Evolutionary conservation across 371 early-diverging fungal species (phyloP), one percentile per base, ranked within the genome.

Genomic region (Mortierella polycephala): DNA sequence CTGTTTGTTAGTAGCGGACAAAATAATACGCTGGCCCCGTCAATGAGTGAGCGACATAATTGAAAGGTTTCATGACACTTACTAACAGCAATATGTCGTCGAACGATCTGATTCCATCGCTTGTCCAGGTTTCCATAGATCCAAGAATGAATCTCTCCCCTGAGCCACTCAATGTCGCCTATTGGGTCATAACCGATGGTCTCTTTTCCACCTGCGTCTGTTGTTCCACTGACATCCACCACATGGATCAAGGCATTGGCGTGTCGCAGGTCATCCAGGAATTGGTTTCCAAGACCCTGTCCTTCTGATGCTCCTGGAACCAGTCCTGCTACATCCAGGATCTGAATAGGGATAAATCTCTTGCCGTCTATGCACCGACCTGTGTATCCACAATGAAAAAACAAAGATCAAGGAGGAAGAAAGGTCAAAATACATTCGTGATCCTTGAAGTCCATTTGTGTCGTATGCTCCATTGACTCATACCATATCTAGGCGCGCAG

Each of bases 231-330:
- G 39, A 89, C 93, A 69, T 94, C 94, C 2, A 94, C 94, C 40
- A 94, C 93, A 65, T 94, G 94, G 62, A 94, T 90, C 62, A 94
- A 81, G 12, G 87, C 90, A 59, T 92, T 87, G 45, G 94, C 94
- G 21, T 86, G 86, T 53, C 94, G 85, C 60, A 94, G 77, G 67
- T 94, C 94, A 67, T 94, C 94, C 46, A 94, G 70, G 64, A 94
- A 94, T 66, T 90, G 89, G 72, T 94, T 94, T 14, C 94, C 94
- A 50, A 94, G 82, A 0, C 89, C 93, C 46, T 83, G 82, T 10
- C 94, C 94, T 59, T 87, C 85, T 7, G 91, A 89, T 7, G 94
- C 94, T 5, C 94, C 94, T 6, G 94, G 94, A 5, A 94, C 94
- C 37, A 94, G 81, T 37, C 94, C 94, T 1, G 94, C 94, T 7